phyloP scores from a whole-genome alignment of 129 eudicot genomes.

The Flaveria sonorensis region DNA sequence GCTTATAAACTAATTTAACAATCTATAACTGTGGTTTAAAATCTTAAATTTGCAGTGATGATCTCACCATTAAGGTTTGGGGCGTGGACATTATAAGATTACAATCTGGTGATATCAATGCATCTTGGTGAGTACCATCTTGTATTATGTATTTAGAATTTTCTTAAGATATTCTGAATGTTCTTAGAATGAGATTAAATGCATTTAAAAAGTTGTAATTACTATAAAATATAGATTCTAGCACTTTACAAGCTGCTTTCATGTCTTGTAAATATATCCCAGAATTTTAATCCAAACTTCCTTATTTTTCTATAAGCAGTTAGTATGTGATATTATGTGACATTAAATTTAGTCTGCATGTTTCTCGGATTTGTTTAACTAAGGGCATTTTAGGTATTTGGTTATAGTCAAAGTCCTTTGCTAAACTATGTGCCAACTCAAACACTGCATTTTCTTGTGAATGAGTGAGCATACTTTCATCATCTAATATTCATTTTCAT shows the following conservation, averaged over 20 bases:
- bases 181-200: neutral
- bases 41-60: conserved; percentile 60
- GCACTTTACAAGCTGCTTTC: neutral
- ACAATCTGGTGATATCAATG: conserved; percentile 57
- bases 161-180: conserved; percentile 16
- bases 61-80: conserved; percentile 89
- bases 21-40: neutral
- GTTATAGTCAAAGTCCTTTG: conserved; percentile 7
- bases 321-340: neutral
- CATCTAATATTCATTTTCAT: neutral
- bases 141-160: neutral
- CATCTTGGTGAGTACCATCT: conserved; percentile 66
- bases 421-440: conserved; percentile 12
- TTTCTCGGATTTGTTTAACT: neutral
- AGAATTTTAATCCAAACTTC: neutral
- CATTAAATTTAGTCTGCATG: neutral
- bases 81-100: conserved; percentile 55
- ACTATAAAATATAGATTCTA: neutral
- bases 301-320: neutral
- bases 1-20: conserved; percentile 23
- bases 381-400: neutral
- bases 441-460: neutral
- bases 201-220: neutral
- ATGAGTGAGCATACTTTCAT: neutral
- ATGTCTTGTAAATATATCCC: neutral